Conservation (phyloP, 1,139 yeast species). For the Kurtzmaniella quercitrusa region DNA sequence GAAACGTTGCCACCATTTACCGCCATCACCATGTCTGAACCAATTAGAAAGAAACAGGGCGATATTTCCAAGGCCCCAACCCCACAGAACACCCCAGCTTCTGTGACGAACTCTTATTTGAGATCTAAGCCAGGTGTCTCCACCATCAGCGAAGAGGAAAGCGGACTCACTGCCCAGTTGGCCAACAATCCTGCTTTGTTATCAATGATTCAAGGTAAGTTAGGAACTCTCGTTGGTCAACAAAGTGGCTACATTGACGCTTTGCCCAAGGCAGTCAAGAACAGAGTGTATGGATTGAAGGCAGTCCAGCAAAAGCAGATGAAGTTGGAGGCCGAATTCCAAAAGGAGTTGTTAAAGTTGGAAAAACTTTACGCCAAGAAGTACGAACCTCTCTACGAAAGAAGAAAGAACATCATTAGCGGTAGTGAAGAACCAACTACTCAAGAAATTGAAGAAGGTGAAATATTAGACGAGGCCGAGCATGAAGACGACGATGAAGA, state of each 20-base stretch:
- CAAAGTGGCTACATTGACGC: slow-evolving; percentile 82
- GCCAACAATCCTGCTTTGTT: slow-evolving; percentile 74
- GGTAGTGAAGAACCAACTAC: slow-evolving; percentile 77
- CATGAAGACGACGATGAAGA: slow-evolving; percentile 35
- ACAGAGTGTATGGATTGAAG: slow-evolving; percentile 79
- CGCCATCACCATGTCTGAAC: slow-evolving; percentile 58
- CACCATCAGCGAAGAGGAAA: slow-evolving; percentile 67
- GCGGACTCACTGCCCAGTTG: slow-evolving; percentile 41
- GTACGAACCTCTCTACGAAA: slow-evolving; percentile 74
- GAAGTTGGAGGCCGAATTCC: slow-evolving; percentile 86
- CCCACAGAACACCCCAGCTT: slow-evolving; percentile 97
- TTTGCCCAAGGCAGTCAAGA: slow-evolving; percentile 71
- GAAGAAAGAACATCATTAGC: slow-evolving; percentile 66
- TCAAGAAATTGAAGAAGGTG: slow-evolving; percentile 77
- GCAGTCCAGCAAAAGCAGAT: slow-evolving; percentile 80
- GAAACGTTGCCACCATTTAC: neutral
- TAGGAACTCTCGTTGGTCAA: slow-evolving; percentile 79
- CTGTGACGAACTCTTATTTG: slow-evolving; percentile 74
- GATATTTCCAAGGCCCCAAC: slow-evolving; percentile 95
- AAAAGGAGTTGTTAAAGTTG: slow-evolving; percentile 78
- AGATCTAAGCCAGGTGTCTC: slow-evolving; percentile 71
- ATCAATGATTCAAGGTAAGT: slow-evolving; percentile 86
- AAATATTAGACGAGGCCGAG: slow-evolving; percentile 54
- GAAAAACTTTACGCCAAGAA: slow-evolving; percentile 75
- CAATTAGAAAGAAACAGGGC: slow-evolving; percentile 63